Base-by-base conservation (phyloP, 306 rosid genomes). In the Pachyrhizus erosus region DNA sequence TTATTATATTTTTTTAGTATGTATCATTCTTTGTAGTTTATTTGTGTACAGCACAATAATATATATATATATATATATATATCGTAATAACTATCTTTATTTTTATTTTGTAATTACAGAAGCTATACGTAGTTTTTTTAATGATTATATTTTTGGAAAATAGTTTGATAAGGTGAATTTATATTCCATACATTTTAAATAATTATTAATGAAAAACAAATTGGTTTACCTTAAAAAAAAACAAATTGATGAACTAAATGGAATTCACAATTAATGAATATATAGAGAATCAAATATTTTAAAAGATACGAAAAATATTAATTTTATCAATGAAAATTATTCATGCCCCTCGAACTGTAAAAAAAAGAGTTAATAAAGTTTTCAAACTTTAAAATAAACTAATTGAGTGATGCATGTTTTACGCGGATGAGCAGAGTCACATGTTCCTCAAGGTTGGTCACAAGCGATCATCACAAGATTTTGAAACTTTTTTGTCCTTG, bases 401-500 rank as follows among this genome's bases (percentile, higher is more conserved):
- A 34, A 65, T 65, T 37, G 8, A 34, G 3, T 8, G 45, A 37
- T 67, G 49, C 9, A 9, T 17, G 27, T 17, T 33, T 61, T 68
- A 68, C 52, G 18, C 2, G 24, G 72, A 9, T 10, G 48, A 18
- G 9, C 7, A 20, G 1, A 40, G 52, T 68, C 73, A 68, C 73
- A 40, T 68, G 73, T 40, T 68, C 33, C 73, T 40, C 7, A 68
- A 68, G 73, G 52, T 18, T 20, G 27, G 18, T 68, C 73, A 68
- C 73, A 67, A 37, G 49, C 14, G n/a, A 37, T 67, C n/a, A n/a
- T 67, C 73, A 67, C 33, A 68, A 21, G 73, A 68, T 68, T 68
- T 68, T 40, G 2, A 11, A 68, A 20, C 73, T 21, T 68, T 68
- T 37, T 68, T 18, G n/a, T 20, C 4, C 5, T 40, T 68, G 18